These are phyloP conservation scores for Leucocoprinus birnbaumii DNA, from an alignment of 768 basidiomycete genomes.

Conservation along the genomic window DNA sequence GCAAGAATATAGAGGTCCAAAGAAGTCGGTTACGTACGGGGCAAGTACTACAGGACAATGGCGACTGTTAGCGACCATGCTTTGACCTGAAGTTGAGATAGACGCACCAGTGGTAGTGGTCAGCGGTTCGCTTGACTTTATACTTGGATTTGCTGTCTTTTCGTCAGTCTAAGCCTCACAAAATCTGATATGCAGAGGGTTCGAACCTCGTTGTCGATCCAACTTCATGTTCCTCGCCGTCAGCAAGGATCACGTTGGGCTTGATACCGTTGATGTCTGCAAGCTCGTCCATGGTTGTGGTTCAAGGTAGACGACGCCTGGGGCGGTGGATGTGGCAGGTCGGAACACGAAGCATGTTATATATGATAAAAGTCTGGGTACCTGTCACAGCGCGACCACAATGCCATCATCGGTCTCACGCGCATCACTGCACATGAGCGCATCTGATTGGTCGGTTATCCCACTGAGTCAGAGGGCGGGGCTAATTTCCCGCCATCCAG, in stretches of 20 bases:
- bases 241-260: slow-evolving; percentile 41
- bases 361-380: too few species aligned
- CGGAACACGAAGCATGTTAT: too few species aligned
- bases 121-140: slow-evolving; percentile 34
- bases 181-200: background rate
- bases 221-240: slow-evolving; percentile 47
- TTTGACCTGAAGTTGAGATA: background rate
- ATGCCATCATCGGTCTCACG: background rate
- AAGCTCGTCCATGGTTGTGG: background rate
- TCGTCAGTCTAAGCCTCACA: background rate
- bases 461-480: too few species aligned
- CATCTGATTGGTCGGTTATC: background rate
- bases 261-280: slow-evolving; percentile 43
- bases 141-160: slow-evolving; percentile 29
- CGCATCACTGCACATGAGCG: background rate
- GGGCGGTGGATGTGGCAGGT: too few species aligned
- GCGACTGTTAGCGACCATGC: background rate
- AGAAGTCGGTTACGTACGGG: slow-evolving; percentile 21
- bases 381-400: background rate
- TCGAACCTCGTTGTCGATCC: slow-evolving; percentile 36
- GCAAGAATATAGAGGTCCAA: background rate
- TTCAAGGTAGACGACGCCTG: too few species aligned
- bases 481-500: too few species aligned
- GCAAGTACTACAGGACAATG: slow-evolving; percentile 24
- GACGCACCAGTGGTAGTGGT: slow-evolving; percentile 38